Evolutionary conservation across 805 yeast genomes (phyloP).

Genomic region (Teunomyces cretensis): DNA sequence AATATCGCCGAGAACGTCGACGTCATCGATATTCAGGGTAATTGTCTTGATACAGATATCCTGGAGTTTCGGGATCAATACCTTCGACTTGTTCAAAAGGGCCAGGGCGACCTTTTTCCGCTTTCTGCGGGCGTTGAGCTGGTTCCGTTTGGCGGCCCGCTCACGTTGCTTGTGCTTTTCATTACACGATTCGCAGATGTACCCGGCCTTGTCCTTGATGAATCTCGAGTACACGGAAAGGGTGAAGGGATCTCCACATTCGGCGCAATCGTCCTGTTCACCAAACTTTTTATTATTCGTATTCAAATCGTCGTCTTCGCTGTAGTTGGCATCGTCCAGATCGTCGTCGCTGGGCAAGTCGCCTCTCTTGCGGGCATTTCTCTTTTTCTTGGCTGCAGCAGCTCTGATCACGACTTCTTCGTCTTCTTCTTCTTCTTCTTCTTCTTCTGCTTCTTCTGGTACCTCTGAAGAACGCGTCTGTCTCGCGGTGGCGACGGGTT

Average conservation of each 20-base stretch:
- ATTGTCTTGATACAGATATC: slow-evolving; percentile 74
- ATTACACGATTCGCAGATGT: slow-evolving; percentile 65
- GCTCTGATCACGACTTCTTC: slow-evolving; percentile 29
- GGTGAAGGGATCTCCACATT: slow-evolving; percentile 58
- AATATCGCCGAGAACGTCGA: slow-evolving; percentile 83
- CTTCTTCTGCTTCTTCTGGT: slow-evolving; percentile 19
- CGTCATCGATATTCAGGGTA: slow-evolving; percentile 65
- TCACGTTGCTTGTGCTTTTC: slow-evolving; percentile 40
- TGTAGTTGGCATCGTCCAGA: slow-evolving; percentile 30
- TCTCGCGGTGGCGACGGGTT: slow-evolving; percentile 3
- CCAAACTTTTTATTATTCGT: slow-evolving; percentile 37
- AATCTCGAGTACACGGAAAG: slow-evolving; percentile 66
- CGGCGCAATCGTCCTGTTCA: slow-evolving; percentile 60
- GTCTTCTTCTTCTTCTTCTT: slow-evolving; percentile 17
- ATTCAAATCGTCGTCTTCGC: slow-evolving; percentile 22
- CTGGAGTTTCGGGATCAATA: slow-evolving; percentile 68
- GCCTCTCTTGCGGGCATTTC: slow-evolving; percentile 30
- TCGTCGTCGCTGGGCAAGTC: slow-evolving; percentile 31
- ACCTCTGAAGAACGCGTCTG: slow-evolving; percentile 13
- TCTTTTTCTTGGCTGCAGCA: slow-evolving; percentile 40
- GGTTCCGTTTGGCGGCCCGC: slow-evolving; percentile 48
- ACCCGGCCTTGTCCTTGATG: slow-evolving; percentile 55
- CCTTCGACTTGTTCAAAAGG: slow-evolving; percentile 67
- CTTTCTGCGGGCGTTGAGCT: slow-evolving; percentile 65
- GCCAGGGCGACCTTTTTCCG: slow-evolving; percentile 84